Base-by-base conservation (phyloP, 2,329 filamentous ascomycete genomes). In the Ophiosphaerella herpotricha region DNA sequence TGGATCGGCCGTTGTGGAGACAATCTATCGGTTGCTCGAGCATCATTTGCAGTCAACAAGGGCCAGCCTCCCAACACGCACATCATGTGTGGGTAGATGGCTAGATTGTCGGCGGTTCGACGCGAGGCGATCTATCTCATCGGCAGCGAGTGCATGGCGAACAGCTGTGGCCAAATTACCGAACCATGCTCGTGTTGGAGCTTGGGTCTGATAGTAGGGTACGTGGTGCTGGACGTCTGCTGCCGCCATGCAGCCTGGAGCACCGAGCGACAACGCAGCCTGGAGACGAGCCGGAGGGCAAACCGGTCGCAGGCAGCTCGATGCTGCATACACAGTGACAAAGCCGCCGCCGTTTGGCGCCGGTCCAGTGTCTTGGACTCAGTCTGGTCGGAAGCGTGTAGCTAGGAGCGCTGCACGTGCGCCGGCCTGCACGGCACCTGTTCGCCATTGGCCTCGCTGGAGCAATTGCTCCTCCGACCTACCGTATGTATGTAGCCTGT, bases 1-100 rank as follows among this genome's bases (percentile, higher is more conserved):
- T 65, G 63, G 68, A 56, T 69, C 62, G 62, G 55, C 60, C 54
- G 61, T 55, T 68, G 67, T 57, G 60, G 63, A 61, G 67, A 57
- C 50, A 50, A 54, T 60, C 55, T 55, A 50, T 48, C 47, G 58
- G 57, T 21, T 48, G 50, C 55, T 61, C 48, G 56, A 64, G 61
- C 57, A 45, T 51, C 48, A 50, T 57, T 63, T 57, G 58, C 47
- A 50, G 47, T 50, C 18, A 21, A 21, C 48, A 52, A 54, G 58
- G 63, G 53, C 55, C 59, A 51, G 55, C 51, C 55, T 59, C 63
- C 60, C 55, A 29, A 29, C 26, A 56, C 59, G 63, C 52, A 51
- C 53, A 43, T 45, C 39, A 36, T 12, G 52, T 42, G 37, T 42
- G 43, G 37, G 18, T 21, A 21, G 18, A 21, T 21, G 18, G n/a